Evolutionary conservation across 2,329 filamentous ascomycete species (phyloP), one percentile per base, ranked within the genome.

Genomic region (Talaromyces sp.): DNA sequence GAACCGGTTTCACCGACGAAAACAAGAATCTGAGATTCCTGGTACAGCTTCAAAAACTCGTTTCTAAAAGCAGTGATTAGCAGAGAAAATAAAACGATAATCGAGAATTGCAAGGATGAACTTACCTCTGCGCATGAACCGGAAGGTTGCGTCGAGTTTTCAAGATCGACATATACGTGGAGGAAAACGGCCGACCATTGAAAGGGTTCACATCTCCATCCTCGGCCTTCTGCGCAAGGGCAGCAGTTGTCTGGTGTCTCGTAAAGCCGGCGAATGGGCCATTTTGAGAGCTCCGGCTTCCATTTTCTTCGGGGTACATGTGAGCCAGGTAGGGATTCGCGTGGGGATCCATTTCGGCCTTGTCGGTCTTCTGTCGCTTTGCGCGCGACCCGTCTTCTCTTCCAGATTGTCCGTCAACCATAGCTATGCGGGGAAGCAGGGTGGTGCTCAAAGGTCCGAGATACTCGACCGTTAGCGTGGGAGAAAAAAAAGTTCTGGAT

Each of bases 1-100:
- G 95, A 99, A 86, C 96, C 95, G 8, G 95, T 99, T 83, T 99
- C 95, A 81, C 95, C 95, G 66, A 99, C 95, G 72, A 99, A 97
- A 70, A 99, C 95, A 64, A 99, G 87, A 68, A 99, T 97, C 79
- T 99, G 95, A 28, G 89, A 91, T 70, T 89, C 87, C 71, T 99
- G 96, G 79, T 96, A 99, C 72, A 96, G 86, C 72, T 93, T 82
- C 63, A 99, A 84, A 74, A 99, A 99, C 75, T 99, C 95, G 77
- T 95, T 87, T 76, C 90, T 91, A 61, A 33, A 36, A 63, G 64
- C 33, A 62, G 56, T 31, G 59, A 61, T 18, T 56, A 50, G 33
- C 31, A 34, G 40, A 40, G 36, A n/a, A n/a, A 40, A 40, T 40
- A 16, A 12, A 36, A 36, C 12, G 14, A 16, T 3, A 44, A 33